Evolutionary conservation across 805 yeast species (phyloP).

Genomic region (Saccharomycopsis microspora): DNA sequence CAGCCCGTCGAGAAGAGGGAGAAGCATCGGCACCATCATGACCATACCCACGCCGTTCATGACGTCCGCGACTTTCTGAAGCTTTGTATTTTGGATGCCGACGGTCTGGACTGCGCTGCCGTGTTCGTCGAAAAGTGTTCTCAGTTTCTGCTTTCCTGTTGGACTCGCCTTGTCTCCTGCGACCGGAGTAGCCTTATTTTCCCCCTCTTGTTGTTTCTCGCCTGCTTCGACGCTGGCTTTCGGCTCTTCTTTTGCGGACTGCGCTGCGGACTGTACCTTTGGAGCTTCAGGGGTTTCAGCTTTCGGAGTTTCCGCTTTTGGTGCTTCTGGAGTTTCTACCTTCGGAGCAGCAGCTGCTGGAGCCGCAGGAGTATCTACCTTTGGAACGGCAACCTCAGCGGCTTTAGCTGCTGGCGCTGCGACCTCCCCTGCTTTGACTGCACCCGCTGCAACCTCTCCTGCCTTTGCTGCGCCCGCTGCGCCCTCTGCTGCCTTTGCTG

Average conservation of each 20-base stretch:
- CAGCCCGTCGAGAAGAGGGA: not conserved
- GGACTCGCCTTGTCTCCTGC: not conserved
- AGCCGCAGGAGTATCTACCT: not conserved
- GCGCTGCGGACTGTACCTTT: not conserved
- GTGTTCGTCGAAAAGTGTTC: not conserved
- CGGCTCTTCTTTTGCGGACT: not conserved
- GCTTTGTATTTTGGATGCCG: not conserved
- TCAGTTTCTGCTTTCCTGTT: not conserved
- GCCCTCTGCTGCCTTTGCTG: constrained; percentile 1
- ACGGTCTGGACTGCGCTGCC: not conserved
- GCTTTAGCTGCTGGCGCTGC: not conserved
- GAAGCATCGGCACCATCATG: constrained; percentile 10
- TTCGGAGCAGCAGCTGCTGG: not conserved
- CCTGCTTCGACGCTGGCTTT: not conserved
- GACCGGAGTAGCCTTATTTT: not conserved
- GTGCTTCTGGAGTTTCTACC: not conserved
- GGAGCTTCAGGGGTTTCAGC: not conserved
- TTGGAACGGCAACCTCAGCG: not conserved
- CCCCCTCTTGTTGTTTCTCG: not conserved
- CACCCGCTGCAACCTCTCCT: not conserved
- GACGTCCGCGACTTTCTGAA: not conserved
- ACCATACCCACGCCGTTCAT: not conserved
- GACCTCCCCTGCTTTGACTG: not conserved
- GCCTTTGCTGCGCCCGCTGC: constrained; percentile 2
- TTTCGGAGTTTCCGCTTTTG: not conserved